phyloP scores from a whole-genome alignment of 2,329 filamentous ascomycete species.

The Periconia digitata region DNA sequence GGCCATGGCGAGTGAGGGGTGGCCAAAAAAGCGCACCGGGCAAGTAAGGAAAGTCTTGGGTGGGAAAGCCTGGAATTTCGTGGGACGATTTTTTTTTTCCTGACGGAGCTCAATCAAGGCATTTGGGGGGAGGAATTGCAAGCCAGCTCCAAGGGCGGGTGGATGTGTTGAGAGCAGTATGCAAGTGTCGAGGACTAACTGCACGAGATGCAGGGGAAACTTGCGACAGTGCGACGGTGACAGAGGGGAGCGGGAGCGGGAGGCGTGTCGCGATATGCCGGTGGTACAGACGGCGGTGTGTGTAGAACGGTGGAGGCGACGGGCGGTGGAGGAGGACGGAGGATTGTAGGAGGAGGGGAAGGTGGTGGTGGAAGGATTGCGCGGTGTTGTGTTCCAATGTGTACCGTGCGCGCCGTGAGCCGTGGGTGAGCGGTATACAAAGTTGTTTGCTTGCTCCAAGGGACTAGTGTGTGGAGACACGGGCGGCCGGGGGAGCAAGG shows the following conservation, averaged over 20 bases:
- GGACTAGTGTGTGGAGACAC: no score
- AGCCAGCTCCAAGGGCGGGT: constrained; percentile 24
- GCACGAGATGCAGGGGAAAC: constrained; percentile 14
- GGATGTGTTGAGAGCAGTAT: constrained; percentile 25
- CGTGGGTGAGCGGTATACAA: neutral
- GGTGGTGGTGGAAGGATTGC: neutral
- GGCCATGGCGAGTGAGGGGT: constrained; percentile 31
- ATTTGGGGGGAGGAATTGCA: constrained; percentile 36
- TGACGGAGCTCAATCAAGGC: constrained; percentile 32
- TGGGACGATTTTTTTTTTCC: constrained; percentile 27
- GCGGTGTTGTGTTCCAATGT: no score
- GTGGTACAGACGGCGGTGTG: constrained; percentile 23
- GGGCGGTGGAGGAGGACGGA: no score
- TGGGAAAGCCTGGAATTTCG: constrained; percentile 22
- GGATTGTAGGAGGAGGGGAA: neutral
- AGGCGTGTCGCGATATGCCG: constrained; percentile 11
- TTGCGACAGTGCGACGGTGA: constrained; percentile 31
- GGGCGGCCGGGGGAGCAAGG: no score
- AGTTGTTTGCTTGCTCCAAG: no score
- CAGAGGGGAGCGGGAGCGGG: constrained; percentile 8
- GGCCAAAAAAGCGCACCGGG: no score
- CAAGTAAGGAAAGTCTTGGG: constrained; percentile 24
- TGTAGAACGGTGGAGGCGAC: constrained; percentile 13
- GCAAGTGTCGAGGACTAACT: constrained; percentile 9
- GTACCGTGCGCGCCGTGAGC: neutral